A percentile compares a stretch with the other conserved stretches of the same genome.
Evolutionary conservation across 2,329 filamentous ascomycete species (phyloP).

Genomic region (Chaetomium sp.): DNA sequence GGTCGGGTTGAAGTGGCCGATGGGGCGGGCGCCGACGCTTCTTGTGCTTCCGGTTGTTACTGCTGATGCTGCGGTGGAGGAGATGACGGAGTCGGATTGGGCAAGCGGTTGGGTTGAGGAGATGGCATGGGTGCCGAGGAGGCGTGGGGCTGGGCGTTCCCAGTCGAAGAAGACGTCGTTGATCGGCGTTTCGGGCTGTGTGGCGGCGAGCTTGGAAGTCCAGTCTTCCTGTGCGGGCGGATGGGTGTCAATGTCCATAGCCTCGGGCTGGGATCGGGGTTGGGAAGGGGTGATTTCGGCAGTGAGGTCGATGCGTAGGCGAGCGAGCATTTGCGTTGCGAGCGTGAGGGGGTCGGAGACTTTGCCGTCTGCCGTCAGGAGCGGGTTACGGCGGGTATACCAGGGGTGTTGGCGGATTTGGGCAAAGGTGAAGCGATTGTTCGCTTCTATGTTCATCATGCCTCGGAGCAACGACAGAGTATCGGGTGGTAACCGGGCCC

Average conservation of each 20-base stretch:
- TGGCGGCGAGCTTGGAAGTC: slow-evolving; percentile 59
- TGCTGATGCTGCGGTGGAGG: slow-evolving; percentile 29
- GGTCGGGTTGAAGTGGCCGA: slow-evolving; percentile 22
- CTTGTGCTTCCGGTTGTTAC: slow-evolving; percentile 17
- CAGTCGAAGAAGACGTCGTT: slow-evolving; percentile 77
- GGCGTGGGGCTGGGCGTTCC: slow-evolving; percentile 64
- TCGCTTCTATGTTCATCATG: slow-evolving; percentile 80
- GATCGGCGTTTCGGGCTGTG: slow-evolving; percentile 74
- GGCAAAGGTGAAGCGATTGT: slow-evolving; percentile 73
- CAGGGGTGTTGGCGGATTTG: slow-evolving; percentile 88
- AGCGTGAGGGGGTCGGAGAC: slow-evolving; percentile 73
- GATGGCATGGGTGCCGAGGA: slow-evolving; percentile 37
- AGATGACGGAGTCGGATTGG: slow-evolving; percentile 6
- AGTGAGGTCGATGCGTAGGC: slow-evolving; percentile 80
- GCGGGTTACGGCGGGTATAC: slow-evolving; percentile 78
- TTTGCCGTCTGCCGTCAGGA: slow-evolving; percentile 66
- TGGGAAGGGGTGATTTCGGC: slow-evolving; percentile 53
- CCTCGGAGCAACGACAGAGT: slow-evolving; percentile 79
- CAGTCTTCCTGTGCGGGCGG: slow-evolving; percentile 29
- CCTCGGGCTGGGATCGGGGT: slow-evolving; percentile 34
- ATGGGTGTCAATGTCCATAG: slow-evolving; percentile 63
- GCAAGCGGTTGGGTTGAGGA: slow-evolving; percentile 46
- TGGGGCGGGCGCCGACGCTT: too few species aligned
- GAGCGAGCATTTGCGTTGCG: slow-evolving; percentile 93
- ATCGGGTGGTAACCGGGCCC: slow-evolving; percentile 68